phyloP scores from a whole-genome alignment of 2,329 filamentous ascomycete species.

The Aureobasidium mangrovei region DNA sequence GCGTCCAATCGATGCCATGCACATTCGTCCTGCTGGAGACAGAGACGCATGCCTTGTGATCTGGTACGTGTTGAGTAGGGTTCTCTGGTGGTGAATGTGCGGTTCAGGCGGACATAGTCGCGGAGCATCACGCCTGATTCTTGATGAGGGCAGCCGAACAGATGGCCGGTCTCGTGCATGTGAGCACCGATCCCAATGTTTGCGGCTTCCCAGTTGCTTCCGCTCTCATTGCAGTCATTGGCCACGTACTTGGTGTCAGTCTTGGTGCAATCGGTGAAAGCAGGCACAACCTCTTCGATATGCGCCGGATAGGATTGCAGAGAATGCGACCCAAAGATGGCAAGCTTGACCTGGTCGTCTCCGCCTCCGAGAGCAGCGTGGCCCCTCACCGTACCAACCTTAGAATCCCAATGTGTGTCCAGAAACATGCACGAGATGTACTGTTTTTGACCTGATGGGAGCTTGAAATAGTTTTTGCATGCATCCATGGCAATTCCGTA shows the following conservation, averaged over 20 bases:
- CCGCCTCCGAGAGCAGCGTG: constrained; percentile 78
- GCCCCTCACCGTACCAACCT: constrained; percentile 59
- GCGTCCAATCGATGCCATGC: constrained; percentile 84
- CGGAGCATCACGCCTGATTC: constrained; percentile 86
- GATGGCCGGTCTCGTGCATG: constrained; percentile 79
- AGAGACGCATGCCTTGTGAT: constrained; percentile 64
- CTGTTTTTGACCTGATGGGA: constrained; percentile 66
- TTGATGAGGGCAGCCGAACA: constrained; percentile 84
- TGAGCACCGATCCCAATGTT: constrained; percentile 92
- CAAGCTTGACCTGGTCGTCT: constrained; percentile 66
- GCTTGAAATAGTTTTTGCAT: constrained; percentile 67
- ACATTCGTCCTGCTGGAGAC: constrained; percentile 73
- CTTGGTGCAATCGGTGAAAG: constrained; percentile 82
- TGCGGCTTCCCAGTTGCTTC: constrained; percentile 91
- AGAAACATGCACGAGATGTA: constrained; percentile 82
- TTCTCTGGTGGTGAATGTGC: constrained; percentile 72
- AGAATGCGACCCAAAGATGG: constrained; percentile 85
- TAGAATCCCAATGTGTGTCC: constrained; percentile 79
- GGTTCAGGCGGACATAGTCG: constrained; percentile 77
- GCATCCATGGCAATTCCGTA: constrained; percentile 71
- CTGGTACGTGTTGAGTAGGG: constrained; percentile 82
- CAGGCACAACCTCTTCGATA: constrained; percentile 81
- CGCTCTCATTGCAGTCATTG: constrained; percentile 79
- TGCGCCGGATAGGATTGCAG: constrained; percentile 83
- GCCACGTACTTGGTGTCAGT: constrained; percentile 73